phyloP scores from a whole-genome alignment of 1,139 yeast genomes.

The Sugiyamaella pinicola region DNA sequence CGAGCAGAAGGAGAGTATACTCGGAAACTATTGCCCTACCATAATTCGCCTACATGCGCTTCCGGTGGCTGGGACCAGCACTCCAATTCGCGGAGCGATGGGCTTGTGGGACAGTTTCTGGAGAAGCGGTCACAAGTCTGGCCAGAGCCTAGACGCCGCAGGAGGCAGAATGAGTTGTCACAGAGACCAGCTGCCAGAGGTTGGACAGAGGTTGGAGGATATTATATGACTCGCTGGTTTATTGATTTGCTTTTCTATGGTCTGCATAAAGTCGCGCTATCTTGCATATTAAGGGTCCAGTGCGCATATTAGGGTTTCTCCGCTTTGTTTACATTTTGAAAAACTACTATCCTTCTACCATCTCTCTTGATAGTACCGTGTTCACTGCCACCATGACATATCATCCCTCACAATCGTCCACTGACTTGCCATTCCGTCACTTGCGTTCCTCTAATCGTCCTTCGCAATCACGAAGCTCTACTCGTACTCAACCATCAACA shows the following conservation, averaged over 20 bases:
- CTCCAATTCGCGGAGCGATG: too few species aligned
- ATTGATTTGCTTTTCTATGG: too few species aligned
- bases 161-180: neutral
- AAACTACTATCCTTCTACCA: neutral
- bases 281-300: neutral
- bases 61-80: too few species aligned
- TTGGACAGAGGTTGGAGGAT: too few species aligned
- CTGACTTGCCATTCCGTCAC: neutral
- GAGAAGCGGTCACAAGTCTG: too few species aligned
- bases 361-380: neutral
- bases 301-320: neutral
- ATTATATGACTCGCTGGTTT: too few species aligned
- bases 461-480: neutral
- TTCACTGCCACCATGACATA: conserved; percentile 1
- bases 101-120: too few species aligned
- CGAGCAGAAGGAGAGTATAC: too few species aligned
- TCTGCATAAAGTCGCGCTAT: neutral
- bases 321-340: neutral
- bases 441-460: neutral
- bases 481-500: conserved; percentile 6
- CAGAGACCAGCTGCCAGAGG: neutral
- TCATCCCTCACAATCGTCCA: conserved; percentile 6
- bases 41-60: too few species aligned
- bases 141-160: too few species aligned
- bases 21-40: too few species aligned